Percentiles rank a stretch among this genome's conserved stretches.
These are phyloP conservation scores for Tolypocladium ovalisporum DNA, from an alignment of 2,329 filamentous ascomycete species.

Conservation along the genomic window DNA sequence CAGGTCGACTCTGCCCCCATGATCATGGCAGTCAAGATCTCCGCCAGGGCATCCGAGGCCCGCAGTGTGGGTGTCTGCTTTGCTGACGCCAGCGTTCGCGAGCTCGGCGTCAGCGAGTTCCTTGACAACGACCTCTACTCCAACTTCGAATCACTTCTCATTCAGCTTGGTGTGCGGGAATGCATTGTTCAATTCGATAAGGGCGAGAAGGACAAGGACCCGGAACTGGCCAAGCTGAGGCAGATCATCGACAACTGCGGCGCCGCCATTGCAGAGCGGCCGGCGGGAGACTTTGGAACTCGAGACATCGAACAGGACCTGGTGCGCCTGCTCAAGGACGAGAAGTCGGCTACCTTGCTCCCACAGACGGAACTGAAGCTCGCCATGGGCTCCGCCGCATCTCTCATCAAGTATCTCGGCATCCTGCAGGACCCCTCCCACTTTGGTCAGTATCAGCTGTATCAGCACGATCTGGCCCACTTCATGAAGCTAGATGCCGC, in stretches of 20 bases:
- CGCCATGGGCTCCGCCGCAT: constrained; percentile 89
- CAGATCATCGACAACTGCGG: constrained; percentile 89
- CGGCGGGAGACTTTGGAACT: constrained; percentile 66
- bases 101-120: constrained; percentile 94
- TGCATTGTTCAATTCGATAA: constrained; percentile 77
- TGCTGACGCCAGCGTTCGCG: constrained; percentile 89
- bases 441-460: constrained; percentile 93
- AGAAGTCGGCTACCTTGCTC: constrained; percentile 62
- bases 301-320: constrained; percentile 96
- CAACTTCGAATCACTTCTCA: constrained; percentile 92
- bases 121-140: constrained; percentile 98
- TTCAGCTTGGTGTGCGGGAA: constrained; percentile 91
- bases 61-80: constrained; percentile 91
- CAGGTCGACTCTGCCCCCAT: constrained; percentile 85
- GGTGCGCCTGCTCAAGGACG: constrained; percentile 75
- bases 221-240: constrained; percentile 76
- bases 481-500: constrained; percentile 98
- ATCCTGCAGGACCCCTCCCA: constrained; percentile 86
- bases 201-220: constrained; percentile 73
- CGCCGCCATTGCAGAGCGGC: constrained; percentile 75
- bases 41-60: constrained; percentile 75
- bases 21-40: constrained; percentile 89
- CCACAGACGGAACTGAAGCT: constrained; percentile 89
- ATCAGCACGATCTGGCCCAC: constrained; percentile 91
- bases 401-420: constrained; percentile 87